Evolutionary conservation across 306 rosid genomes (phyloP), one percentile per base, ranked within the genome.

Genomic region (Acmispon strigosus): DNA sequence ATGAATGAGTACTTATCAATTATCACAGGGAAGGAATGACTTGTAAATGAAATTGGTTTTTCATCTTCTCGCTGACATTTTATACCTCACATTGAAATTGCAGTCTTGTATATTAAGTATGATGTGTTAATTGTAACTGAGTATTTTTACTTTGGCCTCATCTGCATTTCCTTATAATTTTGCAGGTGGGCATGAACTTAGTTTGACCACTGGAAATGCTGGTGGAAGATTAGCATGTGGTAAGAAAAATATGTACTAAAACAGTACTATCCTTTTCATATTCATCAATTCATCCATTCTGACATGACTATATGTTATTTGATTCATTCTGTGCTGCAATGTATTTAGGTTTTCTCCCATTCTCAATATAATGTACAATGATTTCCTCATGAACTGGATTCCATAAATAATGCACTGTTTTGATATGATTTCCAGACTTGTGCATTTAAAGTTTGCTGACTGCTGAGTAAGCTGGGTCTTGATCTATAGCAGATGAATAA

Each of bases 141-240:
- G 14, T 16, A 24, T 22, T 41, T 75, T 75, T 34, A 18, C 72
- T 50, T 57, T 67, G 50, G 43, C 42, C 79, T 75, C 54, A 60
- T 43, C 61, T 50, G 10, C 76, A 13, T 54, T 43, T 66, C 62
- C 41, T 72, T 54, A 57, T 81, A 73, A 62, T 72, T 80, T 62
- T 81, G 73, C 71, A 91, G 96, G 96, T 73, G 97, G 93, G 58
- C 97, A 91, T 20, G 97, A 89, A 66, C 97, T 91, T 79, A 87
- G 96, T 80, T 78, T 82, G 78, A 87, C 63, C 76, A 91, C 96
- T 52, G 97, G 97, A 45, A 91, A 91, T 69, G 96, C 97, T 48
- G 97, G 96, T 65, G 97, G 97, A 84, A 89, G 97, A 82, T 76
- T 91, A 88, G 97, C 96, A 65, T 91, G 93, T 60, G 97, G 97